Conservation (phyloP, 352 stramenopile species). For the Peronospora destructor region DNA sequence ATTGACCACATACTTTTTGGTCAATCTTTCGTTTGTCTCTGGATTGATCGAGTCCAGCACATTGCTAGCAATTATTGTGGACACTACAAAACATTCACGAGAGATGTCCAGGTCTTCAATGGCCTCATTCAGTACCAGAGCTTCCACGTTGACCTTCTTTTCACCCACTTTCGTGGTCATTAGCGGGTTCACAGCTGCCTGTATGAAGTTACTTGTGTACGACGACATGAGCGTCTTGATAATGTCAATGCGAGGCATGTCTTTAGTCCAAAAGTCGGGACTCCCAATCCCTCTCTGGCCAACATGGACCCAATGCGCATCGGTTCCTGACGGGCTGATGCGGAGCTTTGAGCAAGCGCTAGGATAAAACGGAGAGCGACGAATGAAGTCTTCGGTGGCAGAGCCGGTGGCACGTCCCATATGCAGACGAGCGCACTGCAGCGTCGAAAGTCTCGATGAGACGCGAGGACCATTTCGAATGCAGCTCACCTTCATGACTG, state of each 20-base stretch:
- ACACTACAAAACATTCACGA: slow-evolving; percentile 56
- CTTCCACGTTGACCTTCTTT: slow-evolving; percentile 68
- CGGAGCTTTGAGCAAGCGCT: slow-evolving; percentile 26
- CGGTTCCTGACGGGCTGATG: slow-evolving; percentile 20
- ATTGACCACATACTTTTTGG: slow-evolving; percentile 32
- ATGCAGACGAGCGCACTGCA: slow-evolving; percentile 32
- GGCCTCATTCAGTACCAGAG: slow-evolving; percentile 56
- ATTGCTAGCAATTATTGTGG: slow-evolving; percentile 46
- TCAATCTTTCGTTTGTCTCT: slow-evolving; percentile 35
- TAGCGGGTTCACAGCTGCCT: slow-evolving; percentile 50
- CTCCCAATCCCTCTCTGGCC: slow-evolving; percentile 48
- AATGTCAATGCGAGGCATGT: slow-evolving; percentile 58
- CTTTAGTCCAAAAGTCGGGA: slow-evolving; percentile 57
- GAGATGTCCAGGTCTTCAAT: slow-evolving; percentile 54
- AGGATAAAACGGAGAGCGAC: slow-evolving; percentile 16
- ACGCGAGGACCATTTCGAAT: not conserved
- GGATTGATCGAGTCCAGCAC: slow-evolving; percentile 29
- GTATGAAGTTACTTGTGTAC: slow-evolving; percentile 58
- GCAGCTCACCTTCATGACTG: slow-evolving; percentile 9
- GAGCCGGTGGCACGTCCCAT: slow-evolving; percentile 37
- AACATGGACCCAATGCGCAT: slow-evolving; percentile 19
- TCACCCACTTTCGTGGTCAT: slow-evolving; percentile 15
- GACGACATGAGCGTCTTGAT: slow-evolving; percentile 34
- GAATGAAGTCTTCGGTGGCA: slow-evolving; percentile 41
- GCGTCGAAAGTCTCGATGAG: slow-evolving; percentile 1